A percentile compares a stretch with the other conserved stretches of the same genome.
These are phyloP conservation scores for Halenospora varia DNA, from an alignment of 495 filamentous ascomycete genomes.

Conservation along the genomic window DNA sequence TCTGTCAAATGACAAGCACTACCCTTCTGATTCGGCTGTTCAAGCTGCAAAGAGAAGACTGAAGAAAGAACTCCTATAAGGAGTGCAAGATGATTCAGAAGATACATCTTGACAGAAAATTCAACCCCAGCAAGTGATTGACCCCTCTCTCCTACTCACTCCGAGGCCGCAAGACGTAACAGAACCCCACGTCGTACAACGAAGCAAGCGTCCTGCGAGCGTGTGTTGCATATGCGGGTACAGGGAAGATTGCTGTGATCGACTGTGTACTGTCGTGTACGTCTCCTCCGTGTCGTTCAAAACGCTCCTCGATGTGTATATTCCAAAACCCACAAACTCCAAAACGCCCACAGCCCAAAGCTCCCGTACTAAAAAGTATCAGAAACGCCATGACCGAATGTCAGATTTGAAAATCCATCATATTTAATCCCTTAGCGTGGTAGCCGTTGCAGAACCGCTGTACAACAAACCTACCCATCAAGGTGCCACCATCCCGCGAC, in stretches of 20 bases:
- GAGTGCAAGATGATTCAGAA: neutral
- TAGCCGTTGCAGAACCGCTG: too few species aligned
- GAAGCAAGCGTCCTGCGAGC: neutral
- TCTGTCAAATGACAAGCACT: too few species aligned
- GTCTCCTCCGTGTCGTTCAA: neutral
- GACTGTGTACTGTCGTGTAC: neutral
- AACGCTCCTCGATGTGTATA: neutral
- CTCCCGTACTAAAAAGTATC: neutral
- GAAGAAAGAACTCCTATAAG: neutral
- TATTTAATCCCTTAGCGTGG: too few species aligned
- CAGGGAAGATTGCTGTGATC: neutral
- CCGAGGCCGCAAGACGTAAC: neutral
- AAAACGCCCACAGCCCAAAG: neutral
- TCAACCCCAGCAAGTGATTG: neutral
- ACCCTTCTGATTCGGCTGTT: too few species aligned
- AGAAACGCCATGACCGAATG: neutral
- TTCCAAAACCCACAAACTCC: neutral
- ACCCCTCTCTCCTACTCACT: too few species aligned
- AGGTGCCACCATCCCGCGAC: neutral
- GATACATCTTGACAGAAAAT: neutral
- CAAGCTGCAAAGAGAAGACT: too few species aligned
- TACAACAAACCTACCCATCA: neutral
- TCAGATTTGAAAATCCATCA: too few species aligned
- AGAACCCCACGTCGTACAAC: neutral
- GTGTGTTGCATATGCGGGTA: neutral